A percentile compares a stretch with the other conserved stretches of the same genome.
Evolutionary conservation across 805 yeast species (phyloP).

Genomic region (Zygoascus flipseniorum): DNA sequence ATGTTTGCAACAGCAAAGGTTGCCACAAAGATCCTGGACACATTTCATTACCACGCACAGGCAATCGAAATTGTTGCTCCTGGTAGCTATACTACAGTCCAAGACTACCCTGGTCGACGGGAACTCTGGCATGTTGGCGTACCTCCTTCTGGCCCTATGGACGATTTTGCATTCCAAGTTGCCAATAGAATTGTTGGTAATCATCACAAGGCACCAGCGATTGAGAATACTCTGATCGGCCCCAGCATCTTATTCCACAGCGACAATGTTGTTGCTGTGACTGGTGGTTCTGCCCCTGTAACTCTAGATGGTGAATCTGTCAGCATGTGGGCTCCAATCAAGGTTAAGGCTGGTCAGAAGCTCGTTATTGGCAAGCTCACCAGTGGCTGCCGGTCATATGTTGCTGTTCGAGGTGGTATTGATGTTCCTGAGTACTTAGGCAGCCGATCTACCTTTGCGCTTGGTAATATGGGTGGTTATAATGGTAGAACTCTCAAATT

Average conservation of each 20-base stretch:
- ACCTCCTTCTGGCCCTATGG: conserved; percentile 99
- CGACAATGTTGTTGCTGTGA: conserved; percentile 65
- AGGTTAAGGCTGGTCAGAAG: conserved; percentile 64
- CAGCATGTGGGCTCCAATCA: conserved; percentile 65
- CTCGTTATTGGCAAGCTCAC: conserved; percentile 72
- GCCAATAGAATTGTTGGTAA: conserved; percentile 92
- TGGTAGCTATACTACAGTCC: conserved; percentile 94
- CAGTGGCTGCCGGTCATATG: conserved; percentile 80
- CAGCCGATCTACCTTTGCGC: conserved; percentile 92
- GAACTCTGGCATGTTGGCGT: conserved; percentile 90
- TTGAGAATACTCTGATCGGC: conserved; percentile 82
- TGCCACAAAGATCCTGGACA: conserved; percentile 80
- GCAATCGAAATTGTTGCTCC: conserved; percentile 83
- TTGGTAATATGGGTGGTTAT: conserved; percentile 85
- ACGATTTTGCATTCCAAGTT: conserved; percentile 76
- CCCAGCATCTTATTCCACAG: conserved; percentile 81
- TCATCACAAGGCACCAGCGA: conserved; percentile 70
- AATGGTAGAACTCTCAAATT: conserved; percentile 86
- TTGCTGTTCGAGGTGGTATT: conserved; percentile 87
- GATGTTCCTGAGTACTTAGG: conserved; percentile 93
- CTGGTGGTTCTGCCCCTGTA: conserved; percentile 77
- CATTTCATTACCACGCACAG: conserved; percentile 67
- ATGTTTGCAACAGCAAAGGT: conserved; percentile 81
- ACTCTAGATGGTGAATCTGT: conserved; percentile 52
- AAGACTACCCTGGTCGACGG: conserved; percentile 88